phyloP scores from a whole-genome alignment of 208 protist genomes.

The Leishmania aethiopica region DNA sequence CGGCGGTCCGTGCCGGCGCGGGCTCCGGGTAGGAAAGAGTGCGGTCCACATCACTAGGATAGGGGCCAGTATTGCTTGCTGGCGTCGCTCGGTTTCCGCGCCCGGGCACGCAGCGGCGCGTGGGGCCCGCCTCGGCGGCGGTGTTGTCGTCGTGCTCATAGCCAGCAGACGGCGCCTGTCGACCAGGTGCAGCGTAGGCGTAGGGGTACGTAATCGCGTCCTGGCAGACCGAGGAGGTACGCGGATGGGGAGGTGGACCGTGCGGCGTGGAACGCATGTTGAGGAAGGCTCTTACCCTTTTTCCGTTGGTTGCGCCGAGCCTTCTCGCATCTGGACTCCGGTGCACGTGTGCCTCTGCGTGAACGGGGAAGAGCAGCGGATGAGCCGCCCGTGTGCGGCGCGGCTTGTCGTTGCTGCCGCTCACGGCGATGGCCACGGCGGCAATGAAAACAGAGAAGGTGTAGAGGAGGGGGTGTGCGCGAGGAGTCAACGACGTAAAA shows the following conservation, averaged over 20 bases:
- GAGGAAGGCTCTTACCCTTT: background rate
- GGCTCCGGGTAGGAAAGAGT: background rate
- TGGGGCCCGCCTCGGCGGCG: background rate
- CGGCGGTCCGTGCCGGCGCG: background rate
- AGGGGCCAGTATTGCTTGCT: background rate
- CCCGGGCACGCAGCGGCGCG: background rate
- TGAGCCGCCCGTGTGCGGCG: background rate
- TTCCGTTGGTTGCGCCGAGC: background rate
- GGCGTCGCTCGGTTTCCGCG: background rate
- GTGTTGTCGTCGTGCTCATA: background rate
- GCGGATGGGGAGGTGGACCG: background rate
- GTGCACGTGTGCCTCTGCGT: background rate
- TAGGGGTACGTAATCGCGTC: background rate
- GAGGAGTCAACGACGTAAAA: background rate
- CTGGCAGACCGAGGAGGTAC: background rate
- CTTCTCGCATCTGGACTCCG: background rate
- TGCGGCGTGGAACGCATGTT: constrained; percentile 13
- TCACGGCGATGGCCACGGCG: background rate
- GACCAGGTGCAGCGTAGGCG: background rate
- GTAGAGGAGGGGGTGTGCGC: no score
- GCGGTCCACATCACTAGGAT: background rate
- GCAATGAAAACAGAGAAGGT: background rate
- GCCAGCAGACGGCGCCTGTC: background rate
- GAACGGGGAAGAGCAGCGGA: background rate
- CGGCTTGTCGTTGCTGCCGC: background rate